Base-by-base conservation (phyloP, 2,329 filamentous ascomycete genomes). In the Fusarium piperis region DNA sequence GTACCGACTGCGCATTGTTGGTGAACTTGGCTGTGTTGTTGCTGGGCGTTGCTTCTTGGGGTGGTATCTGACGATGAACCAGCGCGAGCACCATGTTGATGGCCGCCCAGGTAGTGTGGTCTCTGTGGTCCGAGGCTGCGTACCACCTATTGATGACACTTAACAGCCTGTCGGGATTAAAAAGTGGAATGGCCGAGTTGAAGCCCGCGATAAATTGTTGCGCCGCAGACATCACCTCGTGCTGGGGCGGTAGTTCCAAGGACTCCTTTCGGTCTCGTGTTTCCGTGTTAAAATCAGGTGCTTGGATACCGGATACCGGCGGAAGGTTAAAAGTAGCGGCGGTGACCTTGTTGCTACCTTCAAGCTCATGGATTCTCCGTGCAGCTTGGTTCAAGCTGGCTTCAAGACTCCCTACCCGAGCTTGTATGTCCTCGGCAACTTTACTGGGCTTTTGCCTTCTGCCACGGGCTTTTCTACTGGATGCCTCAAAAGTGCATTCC, bases 51-150 rank as follows among this genome's bases (percentile, higher is more conserved):
- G 41, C 30, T 0, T 59, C 41, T 6, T 41, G 38, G 1, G 13
- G n/a, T 1, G 52, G 33, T 2, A 28, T 52, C 3, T 65, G 57
- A 11, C 59, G 48, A 26, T 73, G 59, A 2, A 61, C 70, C 1
- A 74, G 55, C 1, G 71, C 63, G 4, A 74, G 60, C 9, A 56
- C 46, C 0, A 67, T 61, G 6, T 73, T 73, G n/a, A 73, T 63
- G 1, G 58, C 51, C 5, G 65, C 71, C 71, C 71, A 74, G 2
- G 62, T 35, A 3, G 58, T 36, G 0, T 13, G 30, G 1, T 62
- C 39, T 13, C 48, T n/a, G 1, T 18, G n/a, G 3, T n/a, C n/a
- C 2, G 46, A 26, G 1, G 2, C 30, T 26, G 33, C 6, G 5
- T 69, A 74, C 67, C 67, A 73, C 2, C 30, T 12, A 1, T 64